phyloP scores from a whole-genome alignment of 371 early-diverging fungal species.

The Parasitella parasitica region DNA sequence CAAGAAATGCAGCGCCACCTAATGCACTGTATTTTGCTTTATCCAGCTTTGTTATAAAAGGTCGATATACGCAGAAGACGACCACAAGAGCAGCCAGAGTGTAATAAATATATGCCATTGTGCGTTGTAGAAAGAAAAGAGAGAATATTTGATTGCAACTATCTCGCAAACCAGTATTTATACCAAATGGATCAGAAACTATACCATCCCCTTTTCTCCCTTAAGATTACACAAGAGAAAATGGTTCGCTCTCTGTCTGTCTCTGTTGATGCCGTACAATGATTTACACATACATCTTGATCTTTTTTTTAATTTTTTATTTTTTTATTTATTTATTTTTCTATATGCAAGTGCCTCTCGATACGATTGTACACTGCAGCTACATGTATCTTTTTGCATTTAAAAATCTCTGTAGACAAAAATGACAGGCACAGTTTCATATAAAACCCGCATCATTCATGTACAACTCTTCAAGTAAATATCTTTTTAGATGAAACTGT shows the following conservation, averaged over 20 bases:
- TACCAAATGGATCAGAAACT: neutral
- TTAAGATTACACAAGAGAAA: slow-evolving; percentile 1
- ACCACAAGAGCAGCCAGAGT: slow-evolving; percentile 33
- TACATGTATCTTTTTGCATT: too few species aligned
- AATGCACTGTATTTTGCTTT: slow-evolving; percentile 35
- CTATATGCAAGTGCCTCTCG: too few species aligned
- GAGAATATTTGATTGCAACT: neutral
- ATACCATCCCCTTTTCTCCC: neutral
- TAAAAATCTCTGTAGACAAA: too few species aligned
- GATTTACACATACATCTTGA: neutral
- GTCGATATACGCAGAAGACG: slow-evolving; percentile 33
- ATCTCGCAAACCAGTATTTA: neutral
- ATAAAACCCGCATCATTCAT: too few species aligned
- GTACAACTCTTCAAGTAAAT: neutral
- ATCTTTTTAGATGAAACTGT: neutral
- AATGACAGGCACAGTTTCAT: neutral
- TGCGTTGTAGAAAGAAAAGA: neutral
- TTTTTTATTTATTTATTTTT: too few species aligned
- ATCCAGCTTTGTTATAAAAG: slow-evolving; percentile 43
- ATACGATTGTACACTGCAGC: too few species aligned
- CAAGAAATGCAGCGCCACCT: slow-evolving; percentile 30
- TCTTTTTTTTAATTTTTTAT: too few species aligned
- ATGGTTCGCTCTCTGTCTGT: neutral
- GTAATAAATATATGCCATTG: slow-evolving; percentile 33
- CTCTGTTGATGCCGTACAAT: neutral